A percentile compares a stretch with the other conserved stretches of the same genome.
Evolutionary conservation across 192 early-diverging fungal species (phyloP).

Genomic region (Coemansia sp.): DNA sequence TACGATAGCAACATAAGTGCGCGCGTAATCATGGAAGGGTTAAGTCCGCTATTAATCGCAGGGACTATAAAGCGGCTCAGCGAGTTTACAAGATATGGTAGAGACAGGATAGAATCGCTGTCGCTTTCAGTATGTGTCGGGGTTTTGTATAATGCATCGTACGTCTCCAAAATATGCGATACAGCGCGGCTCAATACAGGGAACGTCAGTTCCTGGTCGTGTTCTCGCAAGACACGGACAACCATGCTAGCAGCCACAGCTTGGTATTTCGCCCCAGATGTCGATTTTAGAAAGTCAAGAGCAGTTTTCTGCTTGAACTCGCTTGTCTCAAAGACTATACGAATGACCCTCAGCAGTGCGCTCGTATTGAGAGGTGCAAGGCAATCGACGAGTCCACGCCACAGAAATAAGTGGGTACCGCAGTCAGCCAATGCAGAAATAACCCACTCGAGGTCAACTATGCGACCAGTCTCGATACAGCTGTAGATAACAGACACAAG

Average conservation of each 20-base stretch:
- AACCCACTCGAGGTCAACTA: constrained; percentile 39
- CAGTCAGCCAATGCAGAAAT: constrained; percentile 4
- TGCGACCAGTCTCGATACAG: constrained; percentile 6
- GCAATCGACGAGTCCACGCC: constrained; percentile 17
- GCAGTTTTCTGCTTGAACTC: constrained; percentile 4
- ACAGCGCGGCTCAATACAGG: constrained; percentile 4
- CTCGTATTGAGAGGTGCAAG: constrained; percentile 9
- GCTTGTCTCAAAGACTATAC: constrained; percentile 1
- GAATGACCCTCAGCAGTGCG: constrained; percentile 11
- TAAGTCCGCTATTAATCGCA: constrained; percentile 7
- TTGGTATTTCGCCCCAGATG: constrained; percentile 1
- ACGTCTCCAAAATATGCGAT: constrained; percentile 7
- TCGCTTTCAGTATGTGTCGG: not conserved
- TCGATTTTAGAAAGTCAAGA: constrained; percentile 8
- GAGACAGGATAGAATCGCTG: not conserved
- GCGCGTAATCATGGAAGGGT: constrained; percentile 1
- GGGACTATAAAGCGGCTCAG: constrained; percentile 13
- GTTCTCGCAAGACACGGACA: constrained; percentile 5
- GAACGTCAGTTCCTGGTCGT: not conserved
- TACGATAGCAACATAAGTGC: constrained; percentile 22
- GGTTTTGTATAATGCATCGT: not conserved
- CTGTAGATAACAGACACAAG: constrained; percentile 17
- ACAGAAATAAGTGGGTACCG: not conserved
- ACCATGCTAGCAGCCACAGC: constrained; percentile 16
- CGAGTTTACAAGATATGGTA: not conserved